Conservation (phyloP, 768 basidiomycete genomes). For the Ramaria sp. region DNA sequence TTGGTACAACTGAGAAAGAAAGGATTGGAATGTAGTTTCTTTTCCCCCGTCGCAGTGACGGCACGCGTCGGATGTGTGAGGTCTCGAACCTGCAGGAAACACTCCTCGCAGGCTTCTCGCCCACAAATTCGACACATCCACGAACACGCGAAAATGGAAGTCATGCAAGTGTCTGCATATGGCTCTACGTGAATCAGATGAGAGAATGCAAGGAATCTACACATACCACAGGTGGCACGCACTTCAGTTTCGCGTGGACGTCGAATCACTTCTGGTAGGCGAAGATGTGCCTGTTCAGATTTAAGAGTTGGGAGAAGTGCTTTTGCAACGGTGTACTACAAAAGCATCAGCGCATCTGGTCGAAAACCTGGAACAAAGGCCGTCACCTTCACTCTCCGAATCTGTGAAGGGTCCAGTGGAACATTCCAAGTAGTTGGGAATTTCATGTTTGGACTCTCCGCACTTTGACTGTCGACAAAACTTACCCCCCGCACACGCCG, state of each 20-base stretch:
- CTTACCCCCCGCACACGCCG: slow-evolving; percentile 53
- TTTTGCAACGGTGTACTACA: slow-evolving; percentile 54
- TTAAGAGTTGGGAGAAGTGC: slow-evolving; percentile 58
- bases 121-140: slow-evolving; percentile 92
- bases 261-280: slow-evolving; percentile 47
- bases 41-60: slow-evolving; percentile 39
- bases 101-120: slow-evolving; percentile 80
- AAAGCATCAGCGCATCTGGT: not conserved
- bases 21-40: slow-evolving; percentile 53
- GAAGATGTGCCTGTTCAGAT: slow-evolving; percentile 53
- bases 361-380: not conserved
- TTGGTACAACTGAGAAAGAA: slow-evolving; percentile 66
- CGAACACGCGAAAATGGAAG: slow-evolving; percentile 79
- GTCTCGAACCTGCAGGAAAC: slow-evolving; percentile 58
- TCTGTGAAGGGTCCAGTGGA: slow-evolving; percentile 36
- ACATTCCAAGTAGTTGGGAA: slow-evolving; percentile 63
- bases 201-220: not conserved
- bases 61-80: slow-evolving; percentile 42
- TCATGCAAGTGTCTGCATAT: slow-evolving; percentile 80
- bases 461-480: slow-evolving; percentile 54
- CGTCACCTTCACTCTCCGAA: slow-evolving; percentile 51
- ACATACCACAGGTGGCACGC: slow-evolving; percentile 74
- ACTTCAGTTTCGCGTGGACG: slow-evolving; percentile 73
- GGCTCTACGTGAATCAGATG: not conserved
- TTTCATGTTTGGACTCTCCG: slow-evolving; percentile 49